Percentiles rank a stretch among this genome's conserved stretches.
phyloP scores from a whole-genome alignment of 148 eudicot genomes.

The Suaeda aralocaspica region DNA sequence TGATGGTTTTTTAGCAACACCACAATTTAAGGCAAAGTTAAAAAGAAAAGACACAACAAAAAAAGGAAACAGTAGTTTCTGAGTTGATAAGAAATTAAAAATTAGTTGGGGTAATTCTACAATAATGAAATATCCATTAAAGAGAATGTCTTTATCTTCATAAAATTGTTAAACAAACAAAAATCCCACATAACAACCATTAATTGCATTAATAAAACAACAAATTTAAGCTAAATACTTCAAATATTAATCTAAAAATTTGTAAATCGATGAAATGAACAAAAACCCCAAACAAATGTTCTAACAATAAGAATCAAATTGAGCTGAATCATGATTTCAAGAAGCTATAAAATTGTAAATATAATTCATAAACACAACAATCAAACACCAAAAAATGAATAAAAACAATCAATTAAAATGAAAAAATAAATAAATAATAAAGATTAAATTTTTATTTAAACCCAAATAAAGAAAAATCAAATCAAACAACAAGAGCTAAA shows the following conservation, averaged over 20 bases:
- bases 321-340: slow-evolving; percentile 1
- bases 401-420: neutral
- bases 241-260: neutral
- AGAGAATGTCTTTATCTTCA: neutral
- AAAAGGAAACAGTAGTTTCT: too few relatives aligned
- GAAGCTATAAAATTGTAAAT: neutral
- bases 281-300: neutral
- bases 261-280: neutral
- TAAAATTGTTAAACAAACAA: neutral
- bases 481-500: slow-evolving; percentile 11
- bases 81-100: neutral
- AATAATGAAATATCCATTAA: neutral
- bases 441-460: neutral
- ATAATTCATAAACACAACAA: neutral
- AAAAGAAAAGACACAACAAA: neutral
- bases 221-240: neutral
- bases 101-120: neutral
- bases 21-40: neutral
- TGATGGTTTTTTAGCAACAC: neutral
- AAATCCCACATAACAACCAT: neutral
- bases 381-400: neutral
- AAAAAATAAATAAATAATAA: neutral
- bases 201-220: neutral
- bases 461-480: slow-evolving; percentile 7
- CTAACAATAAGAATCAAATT: neutral